Base-by-base conservation (phyloP, 2,329 filamentous ascomycete genomes). In the Verruconis gallopava region DNA sequence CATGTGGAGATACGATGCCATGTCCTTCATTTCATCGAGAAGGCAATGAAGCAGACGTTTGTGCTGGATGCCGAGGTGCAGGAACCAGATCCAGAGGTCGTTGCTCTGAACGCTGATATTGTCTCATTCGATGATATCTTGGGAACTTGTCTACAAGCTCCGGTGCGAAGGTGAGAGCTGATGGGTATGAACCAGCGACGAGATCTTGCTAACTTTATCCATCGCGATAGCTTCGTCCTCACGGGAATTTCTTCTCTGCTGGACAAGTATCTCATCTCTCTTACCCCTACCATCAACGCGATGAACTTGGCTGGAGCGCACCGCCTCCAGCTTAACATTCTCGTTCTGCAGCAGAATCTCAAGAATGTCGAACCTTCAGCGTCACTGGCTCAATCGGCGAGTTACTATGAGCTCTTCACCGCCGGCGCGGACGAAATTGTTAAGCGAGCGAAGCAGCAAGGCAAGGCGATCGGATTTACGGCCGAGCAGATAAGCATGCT, bases 321-420 rank as follows among this genome's bases (percentile, higher is more conserved):
- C n/a, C 75, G 86, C 28, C 86, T 98, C 75, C 81, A 86, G 58
- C 75, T 96, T 53, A 94, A 98, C 58, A 85, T 95, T 38, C 72
- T 95, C 18, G 91, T 98, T 32, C 68, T 98, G 40, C 89, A 96
- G 62, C 91, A 98, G 58, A 95, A 94, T 53, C 75, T 98, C 43
- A 94, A 94, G 66, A 93, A 93, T 50, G 79, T 98, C 41, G 85
- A 91, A 59, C 69, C 74, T 2, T 73, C 72, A 5, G 79, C 83
- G 3, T 70, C 73, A 44, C 66, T 89, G 20, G 67, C 69, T 3
- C 66, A 74, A 25, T 74, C 79, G 1, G 71, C 75, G 15, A 70
- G 73, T 45, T 89, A 81, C 62, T 88, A 78, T 54, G 69, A 72
- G 15, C 59, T 89, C 28, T 85, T 83, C 52, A 71, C 72, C 34